phyloP scores from a whole-genome alignment of 2,329 filamentous ascomycete genomes.

The Fusarium denticulatum region DNA sequence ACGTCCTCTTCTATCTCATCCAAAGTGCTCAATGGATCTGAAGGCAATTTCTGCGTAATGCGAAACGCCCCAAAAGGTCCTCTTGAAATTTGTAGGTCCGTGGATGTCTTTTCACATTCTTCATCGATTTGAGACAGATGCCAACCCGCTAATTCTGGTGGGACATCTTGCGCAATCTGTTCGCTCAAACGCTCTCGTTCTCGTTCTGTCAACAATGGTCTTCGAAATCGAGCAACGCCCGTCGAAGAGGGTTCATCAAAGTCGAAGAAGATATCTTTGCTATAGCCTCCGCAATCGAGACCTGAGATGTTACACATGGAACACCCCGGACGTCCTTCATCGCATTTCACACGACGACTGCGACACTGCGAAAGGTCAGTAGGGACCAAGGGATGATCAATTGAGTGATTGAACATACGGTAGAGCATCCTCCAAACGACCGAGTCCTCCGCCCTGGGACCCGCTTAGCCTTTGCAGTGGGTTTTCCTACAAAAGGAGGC shows the following conservation, averaged over 20 bases:
- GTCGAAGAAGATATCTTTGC: slow-evolving; percentile 31
- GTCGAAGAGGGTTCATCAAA: slow-evolving; percentile 2
- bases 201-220: slow-evolving; percentile 18
- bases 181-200: slow-evolving; percentile 24
- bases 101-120: slow-evolving; percentile 10
- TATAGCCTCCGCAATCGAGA: slow-evolving; percentile 26
- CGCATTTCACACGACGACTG: slow-evolving; percentile 31
- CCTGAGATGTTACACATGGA: slow-evolving; percentile 17
- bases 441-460: neutral
- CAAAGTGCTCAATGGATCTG: accelerated
- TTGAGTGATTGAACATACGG: neutral
- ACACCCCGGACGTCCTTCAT: slow-evolving; percentile 21
- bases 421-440: slow-evolving; percentile 29
- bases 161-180: slow-evolving; percentile 1
- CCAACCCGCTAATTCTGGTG: slow-evolving; percentile 3
- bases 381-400: accelerated
- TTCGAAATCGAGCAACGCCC: slow-evolving; percentile 3
- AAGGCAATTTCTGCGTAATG: neutral
- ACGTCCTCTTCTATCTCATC: accelerated
- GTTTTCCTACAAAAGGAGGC: neutral
- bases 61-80: slow-evolving; percentile 30
- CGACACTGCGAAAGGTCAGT: slow-evolving; percentile 19
- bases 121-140: slow-evolving; percentile 25
- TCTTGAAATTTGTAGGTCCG: slow-evolving; percentile 16
- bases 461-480: neutral